Base-by-base conservation (phyloP, 768 basidiomycete species). In the Termitomyces sp. region DNA sequence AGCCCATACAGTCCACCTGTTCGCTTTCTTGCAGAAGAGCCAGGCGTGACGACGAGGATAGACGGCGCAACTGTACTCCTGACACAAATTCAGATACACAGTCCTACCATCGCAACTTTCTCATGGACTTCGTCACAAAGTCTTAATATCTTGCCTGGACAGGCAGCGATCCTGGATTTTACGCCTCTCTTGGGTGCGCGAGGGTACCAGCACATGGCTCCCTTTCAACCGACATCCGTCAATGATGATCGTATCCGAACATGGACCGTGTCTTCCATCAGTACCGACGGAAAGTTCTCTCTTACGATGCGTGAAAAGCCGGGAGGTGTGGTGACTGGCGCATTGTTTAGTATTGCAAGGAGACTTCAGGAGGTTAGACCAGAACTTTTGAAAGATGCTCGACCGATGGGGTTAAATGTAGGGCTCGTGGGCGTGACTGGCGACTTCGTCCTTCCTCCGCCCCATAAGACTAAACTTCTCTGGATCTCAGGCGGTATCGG, bases 401-500 rank as follows among this genome's bases (percentile, higher is more conserved):
- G 71, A 3, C 66, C 69, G 5, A 63, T 84, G 45, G 66, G 67
- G 12, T 62, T 86, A 42, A 65, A 55, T 3, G 77, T 82, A 18
- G 68, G 72, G n/a, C 70, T 86, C 9, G 70, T 81, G 2, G 84
- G 86, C 2, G 67, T 86, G 31, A 75, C 69, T 0, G 86, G 86
- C 4, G 75, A 78, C 5, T 87, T 86, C 57, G 66, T 70, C 8
- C 69, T 83, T 4, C 70, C 71, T 5, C 42, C 34, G 34, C 20
- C 46, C 44, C 42, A 22, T 9, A 61, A 59, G 10, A 64, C 57
- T 16, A 71, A 71, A 33, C 63, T 83, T 29, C 66, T 85, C 28
- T 86, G 82, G 83, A 68, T 83, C n/a, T 84, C 83, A 1, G 85
- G 83, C 24, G 85, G 85, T 0, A 86, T 87, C 41, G 85, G 86